phyloP scores from a whole-genome alignment of 768 basidiomycete genomes.

The Phylloporus rhodoxanthus region DNA sequence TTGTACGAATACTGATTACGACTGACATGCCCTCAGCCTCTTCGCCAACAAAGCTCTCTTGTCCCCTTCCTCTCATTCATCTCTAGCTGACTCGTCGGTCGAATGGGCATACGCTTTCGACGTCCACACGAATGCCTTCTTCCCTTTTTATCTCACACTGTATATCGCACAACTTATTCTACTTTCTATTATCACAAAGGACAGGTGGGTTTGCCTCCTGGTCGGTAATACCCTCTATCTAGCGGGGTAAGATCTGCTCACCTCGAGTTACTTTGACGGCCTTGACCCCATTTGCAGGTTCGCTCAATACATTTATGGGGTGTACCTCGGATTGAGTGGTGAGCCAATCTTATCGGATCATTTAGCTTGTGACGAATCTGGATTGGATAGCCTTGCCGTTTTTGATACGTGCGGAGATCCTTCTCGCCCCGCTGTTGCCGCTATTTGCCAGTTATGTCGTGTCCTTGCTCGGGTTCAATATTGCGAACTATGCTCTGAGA shows the following conservation, averaged over 20 bases:
- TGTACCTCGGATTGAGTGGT: conserved; percentile 84
- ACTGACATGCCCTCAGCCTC: conserved; percentile 39
- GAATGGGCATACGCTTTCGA: conserved; percentile 97
- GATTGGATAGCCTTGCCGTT: conserved; percentile 75
- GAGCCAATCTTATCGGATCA: conserved; percentile 19
- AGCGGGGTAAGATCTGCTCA: conserved; percentile 55
- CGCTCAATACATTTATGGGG: conserved; percentile 86
- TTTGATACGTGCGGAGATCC: conserved; percentile 80
- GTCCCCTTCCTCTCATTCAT: conserved; percentile 67
- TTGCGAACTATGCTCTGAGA: conserved; percentile 73
- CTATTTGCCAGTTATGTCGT: conserved; percentile 81
- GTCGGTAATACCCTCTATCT: conserved; percentile 78
- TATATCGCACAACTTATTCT: conserved; percentile 87
- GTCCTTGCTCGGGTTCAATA: conserved; percentile 86
- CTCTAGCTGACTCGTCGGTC: conserved; percentile 63
- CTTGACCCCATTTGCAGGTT: conserved; percentile 43
- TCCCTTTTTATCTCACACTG: conserved; percentile 85
- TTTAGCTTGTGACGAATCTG: conserved; percentile 10
- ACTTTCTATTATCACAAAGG: conserved; percentile 72
- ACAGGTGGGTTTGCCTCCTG: conserved; percentile 92
- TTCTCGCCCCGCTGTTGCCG: conserved; percentile 87
- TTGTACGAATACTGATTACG: conserved; percentile 3
- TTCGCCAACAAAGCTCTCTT: conserved; percentile 67
- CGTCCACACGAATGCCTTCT: conserved; percentile 95
- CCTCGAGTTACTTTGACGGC: not conserved